Conservation (phyloP, 2,329 filamentous ascomycete genomes). For the Pyrenophora seminiperda region DNA sequence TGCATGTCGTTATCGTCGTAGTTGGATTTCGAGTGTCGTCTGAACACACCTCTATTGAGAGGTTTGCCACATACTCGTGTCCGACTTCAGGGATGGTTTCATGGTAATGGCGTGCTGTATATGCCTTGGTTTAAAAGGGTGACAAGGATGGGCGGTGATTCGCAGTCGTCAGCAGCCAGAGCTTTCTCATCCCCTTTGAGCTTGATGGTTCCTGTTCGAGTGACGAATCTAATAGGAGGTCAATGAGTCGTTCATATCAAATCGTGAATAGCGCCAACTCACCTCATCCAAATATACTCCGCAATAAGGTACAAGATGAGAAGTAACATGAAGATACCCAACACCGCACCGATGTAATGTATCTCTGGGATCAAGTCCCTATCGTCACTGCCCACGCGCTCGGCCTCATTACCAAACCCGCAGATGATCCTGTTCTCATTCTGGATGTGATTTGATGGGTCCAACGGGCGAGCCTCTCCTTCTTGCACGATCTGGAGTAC, state of each 20-base stretch:
- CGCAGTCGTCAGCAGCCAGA: slow-evolving; percentile 16
- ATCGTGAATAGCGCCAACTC: neutral
- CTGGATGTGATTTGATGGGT: slow-evolving; percentile 9
- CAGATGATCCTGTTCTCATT: slow-evolving; percentile 33
- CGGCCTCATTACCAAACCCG: slow-evolving; percentile 30
- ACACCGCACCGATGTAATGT: slow-evolving; percentile 25
- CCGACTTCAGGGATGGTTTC: slow-evolving; percentile 8
- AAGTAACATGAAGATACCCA: slow-evolving; percentile 26
- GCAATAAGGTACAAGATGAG: slow-evolving; percentile 23
- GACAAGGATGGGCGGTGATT: neutral
- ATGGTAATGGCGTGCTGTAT: neutral
- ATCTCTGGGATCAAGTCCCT: slow-evolving; percentile 8
- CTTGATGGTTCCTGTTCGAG: slow-evolving; percentile 20
- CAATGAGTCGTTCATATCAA: slow-evolving; percentile 1
- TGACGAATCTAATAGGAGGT: slow-evolving; percentile 13
- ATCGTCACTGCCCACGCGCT: slow-evolving; percentile 11
- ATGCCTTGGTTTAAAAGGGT: neutral
- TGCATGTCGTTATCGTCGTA: too few species aligned
- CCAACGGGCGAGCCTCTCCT: slow-evolving; percentile 16
- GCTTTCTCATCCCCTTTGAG: slow-evolving; percentile 32
- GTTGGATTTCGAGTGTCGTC: too few species aligned
- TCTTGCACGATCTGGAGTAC: slow-evolving; percentile 20
- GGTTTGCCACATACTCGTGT: too few species aligned
- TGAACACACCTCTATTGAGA: too few species aligned
- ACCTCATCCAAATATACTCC: slow-evolving; percentile 32